Evolutionary conservation across 768 basidiomycete species (phyloP), one percentile per base, ranked within the genome.

Genomic region (Polyporus arcularius): DNA sequence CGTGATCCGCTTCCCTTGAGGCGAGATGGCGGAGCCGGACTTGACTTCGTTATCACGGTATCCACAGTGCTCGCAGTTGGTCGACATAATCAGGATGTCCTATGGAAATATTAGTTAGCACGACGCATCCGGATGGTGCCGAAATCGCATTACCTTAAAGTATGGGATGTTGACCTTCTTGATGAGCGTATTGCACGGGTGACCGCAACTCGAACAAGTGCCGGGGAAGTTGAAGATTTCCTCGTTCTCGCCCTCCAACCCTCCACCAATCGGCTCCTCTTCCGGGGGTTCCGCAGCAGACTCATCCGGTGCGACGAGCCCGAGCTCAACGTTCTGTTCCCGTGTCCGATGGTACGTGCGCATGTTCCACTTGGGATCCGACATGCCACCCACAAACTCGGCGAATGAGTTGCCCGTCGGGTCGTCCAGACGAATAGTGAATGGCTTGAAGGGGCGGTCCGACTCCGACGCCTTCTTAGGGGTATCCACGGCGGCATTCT

Each of bases 1-100:
- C 0, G 82, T 92, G 64, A 98, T 94, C 58, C 80, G 84, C 73
- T 92, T 96, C 16, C 96, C 97, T 68, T 90, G 80, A 4, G 83
- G 84, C 3, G 96, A 92, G 58, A 98, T 92, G 1, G 96, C 95
- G 2, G 87, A 77, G 21, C 96, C 94, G 5, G 94, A 92, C 74
- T 99, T 99, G 69, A 99, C 90, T 76, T 99, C 97, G 69, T 96
- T 98, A 75, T 99, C 97, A 58, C 93, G 83, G 74, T 98, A 99
- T 1, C 97, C 97, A 73, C 97, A 99, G 53, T 78, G 75, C 59
- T 95, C 93, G 72, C 97, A 98, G 72, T 97, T 98, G 6, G 96
- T 96, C 26, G 96, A 96, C 95, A 98, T 98, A 75, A 98, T 96
- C 55, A 98, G 76, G 57, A 94, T 89, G 67, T 99, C 95, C 96